A percentile compares a stretch with the other conserved stretches of the same genome.
Conservation (phyloP, 805 yeast genomes). For the Starmerella stellata region DNA sequence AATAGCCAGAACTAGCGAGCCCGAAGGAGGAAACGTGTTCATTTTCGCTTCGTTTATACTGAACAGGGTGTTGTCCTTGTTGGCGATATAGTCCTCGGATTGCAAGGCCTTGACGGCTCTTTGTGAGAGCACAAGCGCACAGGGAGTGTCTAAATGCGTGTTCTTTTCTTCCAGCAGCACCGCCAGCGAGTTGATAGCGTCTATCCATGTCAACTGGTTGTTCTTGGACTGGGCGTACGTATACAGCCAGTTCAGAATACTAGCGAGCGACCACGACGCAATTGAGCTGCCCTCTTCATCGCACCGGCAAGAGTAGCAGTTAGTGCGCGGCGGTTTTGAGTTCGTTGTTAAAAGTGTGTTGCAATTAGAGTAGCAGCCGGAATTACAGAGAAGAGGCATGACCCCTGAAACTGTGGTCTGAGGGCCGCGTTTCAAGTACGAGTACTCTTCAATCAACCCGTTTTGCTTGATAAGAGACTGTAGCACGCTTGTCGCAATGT, state of each 20-base stretch:
- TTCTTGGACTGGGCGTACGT: background rate
- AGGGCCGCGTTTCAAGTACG: constrained; percentile 3
- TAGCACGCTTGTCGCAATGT: constrained; percentile 18
- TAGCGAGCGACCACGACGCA: constrained; percentile 12
- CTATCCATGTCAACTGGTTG: background rate
- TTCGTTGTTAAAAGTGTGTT: background rate
- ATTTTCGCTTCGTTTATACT: too few relatives aligned
- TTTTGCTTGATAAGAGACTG: constrained; percentile 15
- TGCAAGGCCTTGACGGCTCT: background rate
- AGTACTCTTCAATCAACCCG: constrained; percentile 10
- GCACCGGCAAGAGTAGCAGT: constrained; percentile 21
- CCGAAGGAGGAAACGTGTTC: too few relatives aligned
- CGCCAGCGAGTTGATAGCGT: background rate
- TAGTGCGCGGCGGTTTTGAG: background rate
- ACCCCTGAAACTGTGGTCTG: constrained; percentile 21
- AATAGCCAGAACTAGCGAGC: too few relatives aligned
- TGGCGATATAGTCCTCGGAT: background rate
- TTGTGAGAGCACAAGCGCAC: background rate
- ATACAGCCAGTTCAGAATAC: constrained; percentile 13
- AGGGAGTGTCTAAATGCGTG: background rate
- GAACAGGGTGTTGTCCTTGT: too few relatives aligned
- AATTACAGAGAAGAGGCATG: constrained; percentile 21
- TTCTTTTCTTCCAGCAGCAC: background rate
- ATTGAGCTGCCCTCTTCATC: constrained; percentile 13
- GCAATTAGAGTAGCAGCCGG: constrained; percentile 21